These are phyloP conservation scores for Dianthus caryophyllus DNA, from an alignment of 148 eudicot species.

Conservation along the genomic window DNA sequence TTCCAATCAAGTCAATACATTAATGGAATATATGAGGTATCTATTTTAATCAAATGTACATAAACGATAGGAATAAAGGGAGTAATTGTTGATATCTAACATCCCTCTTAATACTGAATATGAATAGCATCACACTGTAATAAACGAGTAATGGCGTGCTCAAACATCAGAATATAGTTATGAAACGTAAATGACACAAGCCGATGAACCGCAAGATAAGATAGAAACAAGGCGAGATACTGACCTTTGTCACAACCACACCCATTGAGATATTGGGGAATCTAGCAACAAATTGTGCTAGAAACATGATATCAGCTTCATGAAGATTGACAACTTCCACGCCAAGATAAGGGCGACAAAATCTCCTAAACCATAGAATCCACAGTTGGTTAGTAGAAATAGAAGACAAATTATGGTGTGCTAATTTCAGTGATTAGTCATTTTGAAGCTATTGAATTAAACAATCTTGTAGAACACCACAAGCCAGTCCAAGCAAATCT, in stretches of 20 bases:
- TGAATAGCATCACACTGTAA: background rate
- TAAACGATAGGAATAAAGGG: no score
- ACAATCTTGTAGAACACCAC: background rate
- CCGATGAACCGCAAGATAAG: no score
- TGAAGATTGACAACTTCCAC: conserved; percentile 5
- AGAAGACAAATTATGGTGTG: background rate
- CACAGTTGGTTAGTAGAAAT: background rate
- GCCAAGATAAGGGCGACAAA: background rate
- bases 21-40: no score
- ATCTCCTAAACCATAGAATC: background rate
- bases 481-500: background rate
- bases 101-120: no score
- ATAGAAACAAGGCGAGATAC: no score
- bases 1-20: no score
- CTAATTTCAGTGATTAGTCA: no score
- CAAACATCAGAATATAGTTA: background rate
- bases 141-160: background rate
- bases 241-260: conserved; percentile 2
- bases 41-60: no score
- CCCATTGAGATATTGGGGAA: background rate
- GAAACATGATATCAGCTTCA: background rate
- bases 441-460: background rate
- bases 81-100: no score
- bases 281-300: background rate
- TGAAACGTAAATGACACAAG: no score